Evolutionary conservation across 805 yeast species (phyloP), one percentile per base, ranked within the genome.

Genomic region (Metschnikowia colocasiae): DNA sequence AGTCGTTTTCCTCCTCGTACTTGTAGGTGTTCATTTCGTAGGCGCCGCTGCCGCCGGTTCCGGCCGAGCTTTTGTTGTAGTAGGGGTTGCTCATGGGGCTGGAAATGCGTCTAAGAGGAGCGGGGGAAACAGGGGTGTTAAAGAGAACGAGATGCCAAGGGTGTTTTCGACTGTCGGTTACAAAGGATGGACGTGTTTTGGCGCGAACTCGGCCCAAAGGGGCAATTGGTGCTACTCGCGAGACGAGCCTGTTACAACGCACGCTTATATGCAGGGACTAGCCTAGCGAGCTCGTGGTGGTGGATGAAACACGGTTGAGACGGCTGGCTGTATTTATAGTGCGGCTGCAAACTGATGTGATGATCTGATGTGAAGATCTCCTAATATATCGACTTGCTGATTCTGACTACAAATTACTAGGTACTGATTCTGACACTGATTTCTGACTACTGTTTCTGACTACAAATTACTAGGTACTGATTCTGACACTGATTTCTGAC

Each of bases 1-100:
- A 80, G 56, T 80, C 85, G 51, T 69, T 71, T 42, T 66, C 73
- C 53, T 72, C 79, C 39, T 64, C 57, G 50, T 54, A 54, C 48
- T 53, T 55, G 49, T 35, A 46, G 36, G 45, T 37, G 40, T 46
- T 39, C 57, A 55, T 47, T 40, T 55, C 57, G 48, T 55, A 55
- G 43, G 44, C 30, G 32, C 36, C 43, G 34, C 19, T 31, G 25
- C 30, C 22, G 36, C 20, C 43, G 12, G 48, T 44, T 16, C 45
- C 47, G 44, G 18, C 34, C 40, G 39, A 36, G 48, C 30, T 40
- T 34, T 42, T 40, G 34, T 50, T 48, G 40, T 53, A 49, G 59
- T 61, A 67, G 12, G 73, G 73, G 57, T 67, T 68, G 52, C 72
- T 68, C 71, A 70, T 67, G 37, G 19, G 38, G 20, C 18, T 9